A percentile compares a stretch with the other conserved stretches of the same genome.
phyloP scores from a whole-genome alignment of 2,329 filamentous ascomycete species.

The Trichoderma atroviride region DNA sequence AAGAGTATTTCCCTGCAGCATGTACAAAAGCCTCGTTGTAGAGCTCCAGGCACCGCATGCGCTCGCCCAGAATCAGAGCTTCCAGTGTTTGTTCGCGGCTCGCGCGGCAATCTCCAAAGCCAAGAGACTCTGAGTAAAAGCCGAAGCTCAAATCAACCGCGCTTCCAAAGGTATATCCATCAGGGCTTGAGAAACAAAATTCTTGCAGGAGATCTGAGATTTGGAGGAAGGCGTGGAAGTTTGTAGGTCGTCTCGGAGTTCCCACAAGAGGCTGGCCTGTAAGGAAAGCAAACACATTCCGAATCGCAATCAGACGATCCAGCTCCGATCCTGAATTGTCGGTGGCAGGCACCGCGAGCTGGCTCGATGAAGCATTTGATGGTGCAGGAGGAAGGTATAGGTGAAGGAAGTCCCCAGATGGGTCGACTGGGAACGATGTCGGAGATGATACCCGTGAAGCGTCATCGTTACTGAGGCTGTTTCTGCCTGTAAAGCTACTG shows the following conservation, averaged over 20 bases:
- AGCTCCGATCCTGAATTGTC: slow-evolving; percentile 45
- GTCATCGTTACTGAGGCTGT: slow-evolving; percentile 54
- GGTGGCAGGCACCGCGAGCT: slow-evolving; percentile 40
- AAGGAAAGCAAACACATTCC: slow-evolving; percentile 69
- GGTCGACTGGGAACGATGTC: slow-evolving; percentile 42
- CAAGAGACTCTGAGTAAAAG: slow-evolving; percentile 75
- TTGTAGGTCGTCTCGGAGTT: slow-evolving; percentile 54
- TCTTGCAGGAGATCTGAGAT: slow-evolving; percentile 58
- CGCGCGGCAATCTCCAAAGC: slow-evolving; percentile 75
- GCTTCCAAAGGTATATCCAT: slow-evolving; percentile 62
- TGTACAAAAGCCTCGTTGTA: slow-evolving; percentile 94
- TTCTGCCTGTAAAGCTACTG: slow-evolving; percentile 52
- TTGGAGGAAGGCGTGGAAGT: slow-evolving; percentile 58
- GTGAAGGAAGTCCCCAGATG: slow-evolving; percentile 46
- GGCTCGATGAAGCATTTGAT: slow-evolving; percentile 38
- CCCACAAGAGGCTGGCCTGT: slow-evolving; percentile 65
- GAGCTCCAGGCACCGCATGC: slow-evolving; percentile 76
- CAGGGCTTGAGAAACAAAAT: slow-evolving; percentile 59
- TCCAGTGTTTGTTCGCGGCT: slow-evolving; percentile 90
- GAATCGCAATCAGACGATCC: slow-evolving; percentile 59
- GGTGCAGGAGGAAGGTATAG: slow-evolving; percentile 57
- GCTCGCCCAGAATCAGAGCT: slow-evolving; percentile 84
- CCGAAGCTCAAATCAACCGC: slow-evolving; percentile 67
- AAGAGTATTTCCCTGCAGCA: slow-evolving; percentile 81
- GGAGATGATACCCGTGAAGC: slow-evolving; percentile 46